These are phyloP conservation scores for Priceomyces medius DNA, from an alignment of 805 yeast genomes.

Conservation along the genomic window DNA sequence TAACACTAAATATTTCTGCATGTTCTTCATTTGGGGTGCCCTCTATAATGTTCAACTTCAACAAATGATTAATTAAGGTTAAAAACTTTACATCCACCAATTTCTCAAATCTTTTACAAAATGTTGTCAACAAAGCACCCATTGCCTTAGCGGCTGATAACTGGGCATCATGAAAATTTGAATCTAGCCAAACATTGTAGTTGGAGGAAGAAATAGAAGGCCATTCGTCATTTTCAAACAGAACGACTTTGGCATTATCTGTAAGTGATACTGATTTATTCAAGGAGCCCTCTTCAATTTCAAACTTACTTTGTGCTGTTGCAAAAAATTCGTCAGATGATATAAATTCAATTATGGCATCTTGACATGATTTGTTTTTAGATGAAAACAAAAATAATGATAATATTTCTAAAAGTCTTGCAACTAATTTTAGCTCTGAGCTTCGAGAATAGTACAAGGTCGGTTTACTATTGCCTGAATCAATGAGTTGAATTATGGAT, in stretches of 20 bases:
- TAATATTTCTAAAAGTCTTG: constrained; percentile 72
- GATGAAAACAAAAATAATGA: constrained; percentile 69
- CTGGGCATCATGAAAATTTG: constrained; percentile 66
- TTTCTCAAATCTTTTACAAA: constrained; percentile 46
- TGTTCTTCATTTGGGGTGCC: constrained; percentile 51
- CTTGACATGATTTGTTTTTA: constrained; percentile 39
- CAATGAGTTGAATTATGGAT: constrained; percentile 26
- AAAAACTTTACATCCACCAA: constrained; percentile 23
- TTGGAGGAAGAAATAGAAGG: constrained; percentile 49
- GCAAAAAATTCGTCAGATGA: constrained; percentile 35
- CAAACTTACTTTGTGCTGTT: constrained; percentile 29
- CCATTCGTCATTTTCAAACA: constrained; percentile 38
- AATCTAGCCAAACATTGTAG: constrained; percentile 56
- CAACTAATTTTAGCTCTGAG: constrained; percentile 49
- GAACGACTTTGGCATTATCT: constrained; percentile 50
- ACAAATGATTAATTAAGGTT: constrained; percentile 44
- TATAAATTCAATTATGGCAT: constrained; percentile 44
- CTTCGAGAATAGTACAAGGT: constrained; percentile 40
- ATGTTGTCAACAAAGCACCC: constrained; percentile 75
- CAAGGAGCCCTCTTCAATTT: constrained; percentile 40
- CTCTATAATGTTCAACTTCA: constrained; percentile 50
- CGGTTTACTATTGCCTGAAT: constrained; percentile 23
- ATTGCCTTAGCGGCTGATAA: constrained; percentile 68
- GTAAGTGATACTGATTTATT: neutral
- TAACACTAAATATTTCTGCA: constrained; percentile 52